Conservation (phyloP, 2,329 filamentous ascomycete genomes). For the Ceratocystis diversiconidia region DNA sequence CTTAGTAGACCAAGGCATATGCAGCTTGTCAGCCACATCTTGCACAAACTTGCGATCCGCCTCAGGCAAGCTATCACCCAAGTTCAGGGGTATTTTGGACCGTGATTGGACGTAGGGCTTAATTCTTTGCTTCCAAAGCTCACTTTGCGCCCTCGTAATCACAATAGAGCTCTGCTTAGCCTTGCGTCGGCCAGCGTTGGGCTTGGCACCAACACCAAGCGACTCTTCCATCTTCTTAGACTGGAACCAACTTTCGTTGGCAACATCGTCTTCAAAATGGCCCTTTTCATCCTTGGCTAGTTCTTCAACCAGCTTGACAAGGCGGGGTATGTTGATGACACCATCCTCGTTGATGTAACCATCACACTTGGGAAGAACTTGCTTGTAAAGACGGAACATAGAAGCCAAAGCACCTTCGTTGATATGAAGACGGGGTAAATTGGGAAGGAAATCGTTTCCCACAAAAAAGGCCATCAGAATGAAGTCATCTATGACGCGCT, state of each 20-base stretch:
- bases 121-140: conserved; percentile 64
- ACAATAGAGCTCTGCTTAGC: conserved; percentile 48
- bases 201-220: conserved; percentile 40
- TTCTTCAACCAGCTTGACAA: conserved; percentile 66
- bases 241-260: conserved; percentile 83
- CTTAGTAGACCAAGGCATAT: conserved; percentile 43
- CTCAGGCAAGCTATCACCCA: conserved; percentile 59
- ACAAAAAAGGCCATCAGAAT: conserved; percentile 99
- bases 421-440: conserved; percentile 90
- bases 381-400: conserved; percentile 96
- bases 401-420: conserved; percentile 92
- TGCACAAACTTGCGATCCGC: conserved; percentile 88
- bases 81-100: conserved; percentile 50
- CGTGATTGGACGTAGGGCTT: conserved; percentile 69
- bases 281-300: conserved; percentile 77
- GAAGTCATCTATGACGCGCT: conserved; percentile 95
- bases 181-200: conserved; percentile 23
- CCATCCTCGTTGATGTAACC: conserved; percentile 96
- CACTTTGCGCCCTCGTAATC: conserved; percentile 66
- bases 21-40: conserved; percentile 55
- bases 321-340: conserved; percentile 71
- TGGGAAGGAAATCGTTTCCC: conserved; percentile 96
- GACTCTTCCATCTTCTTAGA: conserved; percentile 38
- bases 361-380: conserved; percentile 68
- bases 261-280: conserved; percentile 83